Percentiles rank a stretch among this genome's conserved stretches.
These are phyloP conservation scores for Paraphysoderma sedebokerense DNA, from an alignment of 371 early-diverging fungal genomes.

Conservation along the genomic window DNA sequence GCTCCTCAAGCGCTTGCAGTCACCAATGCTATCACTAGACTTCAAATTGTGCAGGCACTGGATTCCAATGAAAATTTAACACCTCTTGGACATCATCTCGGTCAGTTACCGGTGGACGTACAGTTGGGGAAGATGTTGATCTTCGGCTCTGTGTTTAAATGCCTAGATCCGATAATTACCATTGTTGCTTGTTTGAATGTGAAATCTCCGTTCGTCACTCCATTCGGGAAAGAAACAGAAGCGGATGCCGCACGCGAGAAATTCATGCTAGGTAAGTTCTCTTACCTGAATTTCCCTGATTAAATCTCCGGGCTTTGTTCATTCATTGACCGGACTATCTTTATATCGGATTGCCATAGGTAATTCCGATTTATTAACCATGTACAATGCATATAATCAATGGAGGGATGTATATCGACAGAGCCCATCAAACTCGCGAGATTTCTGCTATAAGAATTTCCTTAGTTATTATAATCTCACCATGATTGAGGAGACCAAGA, in stretches of 20 bases:
- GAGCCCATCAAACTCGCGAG: slow-evolving; percentile 17
- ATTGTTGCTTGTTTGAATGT: slow-evolving; percentile 61
- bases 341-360: slow-evolving; percentile 17
- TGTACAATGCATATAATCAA: slow-evolving; percentile 47
- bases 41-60: slow-evolving; percentile 38
- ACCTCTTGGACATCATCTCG: slow-evolving; percentile 74
- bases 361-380: slow-evolving; percentile 58
- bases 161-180: slow-evolving; percentile 61
- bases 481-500: slow-evolving; percentile 61
- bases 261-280: slow-evolving; percentile 17
- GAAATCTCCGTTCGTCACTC: slow-evolving; percentile 51
- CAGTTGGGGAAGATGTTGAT: slow-evolving; percentile 75
- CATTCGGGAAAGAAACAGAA: slow-evolving; percentile 48
- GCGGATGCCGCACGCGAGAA: slow-evolving; percentile 30
- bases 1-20: slow-evolving; percentile 56
- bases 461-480: slow-evolving; percentile 39
- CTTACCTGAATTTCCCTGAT: not conserved
- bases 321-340: slow-evolving; percentile 2
- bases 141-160: slow-evolving; percentile 57
- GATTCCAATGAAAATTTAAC: slow-evolving; percentile 47
- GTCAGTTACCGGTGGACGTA: slow-evolving; percentile 75
- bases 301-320: not conserved
- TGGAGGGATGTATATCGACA: slow-evolving; percentile 33
- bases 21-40: slow-evolving; percentile 32
- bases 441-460: slow-evolving; percentile 35